A percentile compares a stretch with the other conserved stretches of the same genome.
Evolutionary conservation across 78 protist genomes (phyloP).

Genomic region (Polysphondylium violaceum): DNA sequence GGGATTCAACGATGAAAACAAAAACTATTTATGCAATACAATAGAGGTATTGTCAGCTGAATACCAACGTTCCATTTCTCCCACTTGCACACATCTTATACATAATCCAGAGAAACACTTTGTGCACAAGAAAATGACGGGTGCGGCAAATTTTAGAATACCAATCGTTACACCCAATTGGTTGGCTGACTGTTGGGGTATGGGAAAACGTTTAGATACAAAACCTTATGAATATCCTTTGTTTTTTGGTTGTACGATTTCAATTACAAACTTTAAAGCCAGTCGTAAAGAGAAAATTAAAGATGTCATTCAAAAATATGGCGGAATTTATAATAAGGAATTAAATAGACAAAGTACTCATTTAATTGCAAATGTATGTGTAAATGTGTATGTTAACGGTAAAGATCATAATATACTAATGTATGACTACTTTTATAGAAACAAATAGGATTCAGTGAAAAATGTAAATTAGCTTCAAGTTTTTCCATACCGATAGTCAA

Average conservation of each 20-base stretch:
- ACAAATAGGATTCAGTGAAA: not conserved
- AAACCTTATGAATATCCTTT: not conserved
- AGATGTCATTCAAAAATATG: not conserved
- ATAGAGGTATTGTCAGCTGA: not conserved
- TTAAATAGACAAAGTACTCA: not conserved
- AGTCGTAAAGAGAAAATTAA: not conserved
- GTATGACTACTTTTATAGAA: not conserved
- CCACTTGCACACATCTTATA: not conserved
- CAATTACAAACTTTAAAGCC: not conserved
- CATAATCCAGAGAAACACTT: not conserved
- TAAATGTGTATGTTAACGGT: not conserved
- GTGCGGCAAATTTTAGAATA: not conserved
- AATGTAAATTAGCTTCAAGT: not conserved
- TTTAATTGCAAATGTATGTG: not conserved
- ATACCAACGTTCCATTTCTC: not conserved
- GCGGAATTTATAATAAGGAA: not conserved
- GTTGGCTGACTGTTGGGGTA: constrained; percentile 1
- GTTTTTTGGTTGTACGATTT: not conserved
- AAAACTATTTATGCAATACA: not conserved
- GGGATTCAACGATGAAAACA: constrained; percentile 7
- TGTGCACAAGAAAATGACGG: not conserved
- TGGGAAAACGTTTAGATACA: not conserved
- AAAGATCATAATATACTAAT: not conserved
- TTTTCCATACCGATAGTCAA: not conserved
- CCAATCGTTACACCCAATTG: not conserved